A percentile compares a stretch with the other conserved stretches of the same genome.
phyloP scores from a whole-genome alignment of 306 rosid genomes.

The Lathyrus sativus region DNA sequence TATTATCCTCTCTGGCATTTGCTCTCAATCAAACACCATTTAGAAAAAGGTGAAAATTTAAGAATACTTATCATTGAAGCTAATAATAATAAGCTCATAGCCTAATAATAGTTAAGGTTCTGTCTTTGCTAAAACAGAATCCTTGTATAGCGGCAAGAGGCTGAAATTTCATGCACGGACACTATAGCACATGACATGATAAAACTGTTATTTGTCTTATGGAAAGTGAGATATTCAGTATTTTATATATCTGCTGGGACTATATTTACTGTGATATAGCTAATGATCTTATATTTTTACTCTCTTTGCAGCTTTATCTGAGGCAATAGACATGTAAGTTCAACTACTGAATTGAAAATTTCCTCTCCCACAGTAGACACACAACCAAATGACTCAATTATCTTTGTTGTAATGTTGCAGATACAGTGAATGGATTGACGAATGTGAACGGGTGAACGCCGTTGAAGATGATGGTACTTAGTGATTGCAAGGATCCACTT shows the following conservation, averaged over 20 bases:
- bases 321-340: conserved; percentile 89
- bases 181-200: not conserved
- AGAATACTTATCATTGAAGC: not conserved
- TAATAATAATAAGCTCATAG: not conserved
- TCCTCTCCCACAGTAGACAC: not conserved
- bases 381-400: conserved; percentile 15
- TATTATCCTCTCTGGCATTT: conserved; percentile 11
- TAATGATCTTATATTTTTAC: conserved; percentile 11
- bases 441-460: conserved; percentile 85
- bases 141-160: not conserved
- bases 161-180: not conserved
- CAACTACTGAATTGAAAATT: conserved; percentile 6
- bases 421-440: conserved; percentile 97
- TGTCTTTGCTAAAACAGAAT: not conserved
- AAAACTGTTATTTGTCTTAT: not conserved
- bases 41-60: not conserved
- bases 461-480: conserved; percentile 73
- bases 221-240: not conserved
- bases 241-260: conserved; percentile 8
- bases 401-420: conserved; percentile 47
- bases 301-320: conserved; percentile 71
- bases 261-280: conserved; percentile 16
- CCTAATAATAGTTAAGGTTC: too few relatives aligned
- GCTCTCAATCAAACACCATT: conserved; percentile 9
- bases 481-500: conserved; percentile 24